phyloP scores from a whole-genome alignment of 2,329 filamentous ascomycete genomes.

The Colletotrichum chlorophyti region DNA sequence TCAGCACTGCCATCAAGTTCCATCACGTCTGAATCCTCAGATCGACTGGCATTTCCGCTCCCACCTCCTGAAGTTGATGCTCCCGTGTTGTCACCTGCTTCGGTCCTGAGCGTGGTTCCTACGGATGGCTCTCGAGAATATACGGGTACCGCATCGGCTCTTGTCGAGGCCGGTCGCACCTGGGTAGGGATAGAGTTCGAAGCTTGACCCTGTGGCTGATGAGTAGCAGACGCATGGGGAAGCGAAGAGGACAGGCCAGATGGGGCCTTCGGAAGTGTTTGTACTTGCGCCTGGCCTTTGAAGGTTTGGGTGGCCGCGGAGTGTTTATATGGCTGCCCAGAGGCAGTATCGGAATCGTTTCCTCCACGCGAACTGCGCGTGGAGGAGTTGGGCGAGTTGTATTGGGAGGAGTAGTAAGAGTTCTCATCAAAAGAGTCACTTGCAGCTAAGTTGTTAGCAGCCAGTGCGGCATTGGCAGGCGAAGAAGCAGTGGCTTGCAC shows the following conservation, averaged over 20 bases:
- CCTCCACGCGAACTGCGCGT: conserved; percentile 55
- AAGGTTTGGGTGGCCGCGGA: conserved; percentile 22
- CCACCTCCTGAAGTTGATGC: conserved; percentile 46
- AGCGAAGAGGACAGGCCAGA: conserved; percentile 11
- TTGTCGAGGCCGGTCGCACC: not conserved
- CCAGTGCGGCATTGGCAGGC: conserved; percentile 60
- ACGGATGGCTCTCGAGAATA: conserved; percentile 22
- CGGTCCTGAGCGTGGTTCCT: conserved; percentile 21
- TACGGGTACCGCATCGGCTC: not conserved
- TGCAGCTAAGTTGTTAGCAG: conserved; percentile 63
- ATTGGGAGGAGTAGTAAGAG: conserved; percentile 94
- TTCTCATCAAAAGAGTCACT: conserved; percentile 91
- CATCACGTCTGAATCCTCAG: conserved; percentile 45
- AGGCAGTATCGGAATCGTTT: conserved; percentile 49
- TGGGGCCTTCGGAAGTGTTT: conserved; percentile 3
- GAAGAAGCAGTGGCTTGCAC: conserved; percentile 72
- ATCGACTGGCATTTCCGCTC: conserved; percentile 48
- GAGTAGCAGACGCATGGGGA: conserved; percentile 26
- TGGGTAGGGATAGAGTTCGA: conserved; percentile 18
- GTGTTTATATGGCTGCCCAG: conserved; percentile 29
- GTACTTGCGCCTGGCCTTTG: not conserved
- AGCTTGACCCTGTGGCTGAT: conserved; percentile 30
- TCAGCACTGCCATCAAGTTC: conserved; percentile 30
- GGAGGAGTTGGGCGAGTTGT: conserved; percentile 73
- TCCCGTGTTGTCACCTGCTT: conserved; percentile 27